Percentiles rank a stretch among this genome's conserved stretches.
Conservation (phyloP, 139 green algal species). For the Volvox africanus region DNA sequence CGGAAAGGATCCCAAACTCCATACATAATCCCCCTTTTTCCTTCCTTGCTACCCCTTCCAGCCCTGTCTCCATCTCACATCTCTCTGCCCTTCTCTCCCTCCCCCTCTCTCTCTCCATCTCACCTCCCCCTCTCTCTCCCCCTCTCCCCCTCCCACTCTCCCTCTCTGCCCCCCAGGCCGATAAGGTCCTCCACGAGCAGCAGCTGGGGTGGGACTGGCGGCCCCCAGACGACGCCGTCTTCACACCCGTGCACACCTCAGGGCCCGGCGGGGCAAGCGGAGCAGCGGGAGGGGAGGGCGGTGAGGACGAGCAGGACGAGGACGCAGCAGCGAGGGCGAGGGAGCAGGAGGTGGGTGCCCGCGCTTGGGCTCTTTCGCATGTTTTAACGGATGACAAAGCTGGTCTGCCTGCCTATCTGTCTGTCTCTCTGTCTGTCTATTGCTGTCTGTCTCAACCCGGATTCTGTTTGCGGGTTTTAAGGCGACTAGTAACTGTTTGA, state of each 20-base stretch:
- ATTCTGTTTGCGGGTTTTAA: too few relatives aligned
- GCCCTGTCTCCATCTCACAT: not conserved
- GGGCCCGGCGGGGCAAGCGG: not conserved
- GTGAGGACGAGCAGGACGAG: conserved; percentile 43
- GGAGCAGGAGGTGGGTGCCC: conserved; percentile 29
- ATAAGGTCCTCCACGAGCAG: conserved; percentile 85
- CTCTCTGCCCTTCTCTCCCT: not conserved
- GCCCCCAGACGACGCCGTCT: conserved; percentile 74
- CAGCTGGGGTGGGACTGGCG: conserved; percentile 85
- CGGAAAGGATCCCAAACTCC: not conserved
- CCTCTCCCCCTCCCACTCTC: not conserved
- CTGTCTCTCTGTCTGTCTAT: too few relatives aligned
- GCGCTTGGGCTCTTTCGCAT: too few relatives aligned
- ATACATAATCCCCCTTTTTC: not conserved
- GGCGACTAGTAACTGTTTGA: too few relatives aligned
- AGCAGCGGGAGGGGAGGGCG: not conserved
- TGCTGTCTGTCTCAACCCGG: too few relatives aligned
- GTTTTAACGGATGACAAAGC: too few relatives aligned
- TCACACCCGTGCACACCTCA: conserved; percentile 58
- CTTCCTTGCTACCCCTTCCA: not conserved
- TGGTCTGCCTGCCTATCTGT: too few relatives aligned
- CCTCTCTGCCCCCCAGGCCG: conserved; percentile 29
- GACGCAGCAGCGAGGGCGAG: conserved; percentile 34
- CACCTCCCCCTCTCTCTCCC: not conserved
- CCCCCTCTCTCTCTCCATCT: too few relatives aligned